phyloP scores from a whole-genome alignment of 805 yeast genomes.

The Maudiozyma turicensis region DNA sequence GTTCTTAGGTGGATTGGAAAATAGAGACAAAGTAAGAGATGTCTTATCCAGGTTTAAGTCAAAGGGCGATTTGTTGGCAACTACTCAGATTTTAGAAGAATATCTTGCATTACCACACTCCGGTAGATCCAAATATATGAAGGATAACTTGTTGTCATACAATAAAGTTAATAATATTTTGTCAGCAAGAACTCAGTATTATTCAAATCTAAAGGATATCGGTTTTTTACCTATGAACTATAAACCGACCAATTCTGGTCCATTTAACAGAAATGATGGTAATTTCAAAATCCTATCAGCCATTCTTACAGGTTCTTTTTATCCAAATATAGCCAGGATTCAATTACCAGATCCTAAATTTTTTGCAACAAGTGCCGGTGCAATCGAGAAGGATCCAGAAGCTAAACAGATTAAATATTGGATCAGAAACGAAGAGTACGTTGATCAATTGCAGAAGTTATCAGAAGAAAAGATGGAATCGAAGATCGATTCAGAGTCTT shows the following conservation, averaged over 20 bases:
- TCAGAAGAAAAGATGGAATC: conserved; percentile 6
- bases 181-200: conserved; percentile 60
- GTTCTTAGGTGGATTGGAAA: conserved; percentile 51
- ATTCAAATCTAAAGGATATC: conserved; percentile 61
- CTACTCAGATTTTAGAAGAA: conserved; percentile 46
- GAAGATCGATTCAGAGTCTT: conserved; percentile 5
- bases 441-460: conserved; percentile 21
- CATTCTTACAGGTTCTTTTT: conserved; percentile 68
- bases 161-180: conserved; percentile 59
- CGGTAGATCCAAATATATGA: conserved; percentile 36
- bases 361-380: conserved; percentile 59
- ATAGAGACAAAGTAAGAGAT: conserved; percentile 52
- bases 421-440: conserved; percentile 53
- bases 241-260: conserved; percentile 17
- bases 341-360: conserved; percentile 76
- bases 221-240: conserved; percentile 62
- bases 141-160: conserved; percentile 51
- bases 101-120: conserved; percentile 32
- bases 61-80: conserved; percentile 69
- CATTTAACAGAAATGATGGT: conserved; percentile 41
- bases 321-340: conserved; percentile 75
- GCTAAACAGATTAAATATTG: conserved; percentile 62
- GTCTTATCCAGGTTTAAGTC: conserved; percentile 25
- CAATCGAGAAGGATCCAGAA: conserved; percentile 81
- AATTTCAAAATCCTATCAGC: conserved; percentile 50